Evolutionary conservation across 768 basidiomycete species (phyloP), one percentile per base, ranked within the genome.

Genomic region (Paxillus ammoniavirescens): DNA sequence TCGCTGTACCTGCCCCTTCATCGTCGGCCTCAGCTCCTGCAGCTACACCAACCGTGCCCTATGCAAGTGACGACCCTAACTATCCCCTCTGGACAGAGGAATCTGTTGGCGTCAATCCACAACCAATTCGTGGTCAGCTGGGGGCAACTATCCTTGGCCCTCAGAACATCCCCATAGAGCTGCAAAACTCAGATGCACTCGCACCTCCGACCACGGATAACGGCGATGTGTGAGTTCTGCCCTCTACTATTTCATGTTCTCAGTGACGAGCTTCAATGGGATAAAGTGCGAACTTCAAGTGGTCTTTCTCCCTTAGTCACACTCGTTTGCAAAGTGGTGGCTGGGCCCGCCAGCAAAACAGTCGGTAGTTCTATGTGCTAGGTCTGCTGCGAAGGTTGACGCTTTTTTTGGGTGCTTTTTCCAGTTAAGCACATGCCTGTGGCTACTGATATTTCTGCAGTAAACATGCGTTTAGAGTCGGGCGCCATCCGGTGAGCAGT

Each of bases 151-250:
- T 87, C 49, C 61, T 87, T 2, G 86, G 82, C 1, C 85, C 82
- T 0, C 71, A 83, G 50, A 84, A 88, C 60, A 54, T 77, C 4
- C 76, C 77, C 3, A 36, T 86, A n/a, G 76, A 82, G 47, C 48
- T 76, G 26, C 72, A 87, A 65, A 84, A 86, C 48, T 73, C 83
- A 8, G 81, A 87, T 47, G 49, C 73, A 4, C 58, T 87, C 0
- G 81, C 82, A 9, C 82, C 84, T 42, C 87, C 87, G 4, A 77
- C 75, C 6, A 86, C 87, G 0, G 87, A 89, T 60, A 61, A 71
- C 21, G 86, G 86, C 12, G 55, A 53, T 21, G 70, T 88, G 76
- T 73, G 52, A 46, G 75, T 59, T 12, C 6, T 9, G 28, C 13
- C 40, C 38, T 21, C 18, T 28, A 14, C 26, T 15, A 6, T 45